Percentiles rank a stretch among this genome's conserved stretches.
These are phyloP conservation scores for Lactarius quietus DNA, from an alignment of 768 basidiomycete genomes.

Conservation along the genomic window DNA sequence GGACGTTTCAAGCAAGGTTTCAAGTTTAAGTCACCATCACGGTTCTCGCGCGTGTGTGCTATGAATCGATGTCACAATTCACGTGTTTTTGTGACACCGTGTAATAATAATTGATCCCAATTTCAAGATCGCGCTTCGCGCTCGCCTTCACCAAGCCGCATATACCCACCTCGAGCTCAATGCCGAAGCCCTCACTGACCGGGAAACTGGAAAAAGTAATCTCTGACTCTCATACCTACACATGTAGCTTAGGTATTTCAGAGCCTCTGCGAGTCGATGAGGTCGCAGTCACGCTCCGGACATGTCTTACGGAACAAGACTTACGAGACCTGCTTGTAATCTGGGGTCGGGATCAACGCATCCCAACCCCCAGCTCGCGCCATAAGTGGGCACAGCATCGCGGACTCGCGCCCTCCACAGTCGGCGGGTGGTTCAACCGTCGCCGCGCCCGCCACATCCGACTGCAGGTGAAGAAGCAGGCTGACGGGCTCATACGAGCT, in stretches of 20 bases:
- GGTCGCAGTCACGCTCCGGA: background rate
- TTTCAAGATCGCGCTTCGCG: too few species aligned
- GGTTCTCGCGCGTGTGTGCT: too few species aligned
- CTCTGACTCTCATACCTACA: background rate
- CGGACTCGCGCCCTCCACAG: background rate
- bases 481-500: constrained; percentile 6
- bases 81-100: background rate
- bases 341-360: constrained; percentile 14
- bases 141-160: too few species aligned
- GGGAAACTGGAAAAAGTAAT: background rate
- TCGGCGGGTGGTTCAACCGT: constrained; percentile 14
- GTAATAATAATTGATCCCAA: background rate
- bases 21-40: too few species aligned
- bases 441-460: constrained; percentile 1
- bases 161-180: background rate
- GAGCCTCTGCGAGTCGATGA: background rate
- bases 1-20: background rate
- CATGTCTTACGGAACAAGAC: background rate
- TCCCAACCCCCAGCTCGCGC: constrained; percentile 10
- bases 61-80: background rate
- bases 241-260: background rate
- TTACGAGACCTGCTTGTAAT: constrained; percentile 5
- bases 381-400: constrained; percentile 13
- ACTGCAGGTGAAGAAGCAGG: background rate
- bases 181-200: background rate